Evolutionary conservation across 2,329 filamentous ascomycete genomes (phyloP).

Genomic region (Fusarium verrucosum): DNA sequence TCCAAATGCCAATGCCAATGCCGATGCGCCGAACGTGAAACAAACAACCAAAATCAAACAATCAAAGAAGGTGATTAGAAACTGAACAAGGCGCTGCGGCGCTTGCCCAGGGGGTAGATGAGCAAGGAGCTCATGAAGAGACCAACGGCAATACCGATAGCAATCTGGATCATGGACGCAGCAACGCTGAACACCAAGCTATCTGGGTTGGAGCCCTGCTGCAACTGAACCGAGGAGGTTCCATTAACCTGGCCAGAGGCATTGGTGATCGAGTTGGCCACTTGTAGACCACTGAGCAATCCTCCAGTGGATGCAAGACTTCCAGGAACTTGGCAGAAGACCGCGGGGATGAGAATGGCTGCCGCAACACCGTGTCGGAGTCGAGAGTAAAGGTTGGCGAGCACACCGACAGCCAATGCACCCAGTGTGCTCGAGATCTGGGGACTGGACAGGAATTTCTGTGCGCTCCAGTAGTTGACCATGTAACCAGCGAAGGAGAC

Average conservation of each 20-base stretch:
- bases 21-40: conserved; percentile 14
- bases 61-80: conserved; percentile 46
- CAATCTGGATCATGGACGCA: conserved; percentile 62
- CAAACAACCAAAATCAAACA: not conserved
- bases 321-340: conserved; percentile 60
- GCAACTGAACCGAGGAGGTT: conserved; percentile 44
- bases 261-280: conserved; percentile 56
- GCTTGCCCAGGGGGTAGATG: conserved; percentile 60
- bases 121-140: conserved; percentile 60
- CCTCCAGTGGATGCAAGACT: conserved; percentile 59
- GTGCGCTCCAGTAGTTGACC: conserved; percentile 76
- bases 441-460: conserved; percentile 72
- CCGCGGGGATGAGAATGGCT: conserved; percentile 58
- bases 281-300: conserved; percentile 56
- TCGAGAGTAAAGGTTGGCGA: conserved; percentile 80
- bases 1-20: not conserved
- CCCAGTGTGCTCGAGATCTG: conserved; percentile 82
- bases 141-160: conserved; percentile 61
- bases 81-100: conserved; percentile 60
- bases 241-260: conserved; percentile 48
- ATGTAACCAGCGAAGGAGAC: conserved; percentile 79
- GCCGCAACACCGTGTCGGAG: conserved; percentile 62
- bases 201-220: conserved; percentile 42
- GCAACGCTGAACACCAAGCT: conserved; percentile 57
- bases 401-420: conserved; percentile 77